phyloP scores from a whole-genome alignment of 2,329 filamentous ascomycete genomes.

The Trichoderma aggressivum region DNA sequence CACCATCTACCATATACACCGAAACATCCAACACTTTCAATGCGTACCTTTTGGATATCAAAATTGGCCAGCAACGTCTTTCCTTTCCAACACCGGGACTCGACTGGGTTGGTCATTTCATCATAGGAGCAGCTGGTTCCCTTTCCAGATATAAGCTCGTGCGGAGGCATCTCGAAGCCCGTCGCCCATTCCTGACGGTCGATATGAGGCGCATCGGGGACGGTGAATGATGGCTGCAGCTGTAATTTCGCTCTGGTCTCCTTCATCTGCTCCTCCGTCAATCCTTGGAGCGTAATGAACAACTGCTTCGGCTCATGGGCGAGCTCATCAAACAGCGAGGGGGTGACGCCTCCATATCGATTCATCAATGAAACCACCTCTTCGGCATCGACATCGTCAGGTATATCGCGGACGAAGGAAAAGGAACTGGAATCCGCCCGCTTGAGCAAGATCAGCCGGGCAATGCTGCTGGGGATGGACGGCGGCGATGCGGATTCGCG shows the following conservation, averaged over 20 bases:
- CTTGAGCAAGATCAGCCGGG: conserved; percentile 57
- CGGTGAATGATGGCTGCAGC: conserved; percentile 46
- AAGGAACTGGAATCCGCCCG: conserved; percentile 49
- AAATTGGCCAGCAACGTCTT: conserved; percentile 43
- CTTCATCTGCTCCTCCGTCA: conserved; percentile 45
- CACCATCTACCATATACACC: background rate
- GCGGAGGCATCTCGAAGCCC: conserved; percentile 39
- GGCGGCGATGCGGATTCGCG: conserved; percentile 32
- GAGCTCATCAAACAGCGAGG: conserved; percentile 47
- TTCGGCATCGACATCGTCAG: conserved; percentile 37
- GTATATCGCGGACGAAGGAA: conserved; percentile 47
- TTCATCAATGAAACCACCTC: conserved; percentile 57
- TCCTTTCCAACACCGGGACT: conserved; percentile 44
- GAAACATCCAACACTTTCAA: background rate
- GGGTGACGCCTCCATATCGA: conserved; percentile 53
- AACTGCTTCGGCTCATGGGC: conserved; percentile 48
- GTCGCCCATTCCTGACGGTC: conserved; percentile 43
- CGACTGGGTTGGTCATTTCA: conserved; percentile 41
- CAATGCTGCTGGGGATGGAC: conserved; percentile 51
- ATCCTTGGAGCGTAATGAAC: conserved; percentile 57
- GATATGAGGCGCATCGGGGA: conserved; percentile 44
- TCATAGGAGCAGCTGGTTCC: conserved; percentile 35
- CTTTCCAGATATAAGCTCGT: conserved; percentile 30
- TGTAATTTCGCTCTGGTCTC: conserved; percentile 39
- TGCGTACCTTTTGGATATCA: conserved; percentile 42